A percentile compares a stretch with the other conserved stretches of the same genome.
Evolutionary conservation across 495 filamentous ascomycete species (phyloP).

Genomic region (Penicillium cinerascens): DNA sequence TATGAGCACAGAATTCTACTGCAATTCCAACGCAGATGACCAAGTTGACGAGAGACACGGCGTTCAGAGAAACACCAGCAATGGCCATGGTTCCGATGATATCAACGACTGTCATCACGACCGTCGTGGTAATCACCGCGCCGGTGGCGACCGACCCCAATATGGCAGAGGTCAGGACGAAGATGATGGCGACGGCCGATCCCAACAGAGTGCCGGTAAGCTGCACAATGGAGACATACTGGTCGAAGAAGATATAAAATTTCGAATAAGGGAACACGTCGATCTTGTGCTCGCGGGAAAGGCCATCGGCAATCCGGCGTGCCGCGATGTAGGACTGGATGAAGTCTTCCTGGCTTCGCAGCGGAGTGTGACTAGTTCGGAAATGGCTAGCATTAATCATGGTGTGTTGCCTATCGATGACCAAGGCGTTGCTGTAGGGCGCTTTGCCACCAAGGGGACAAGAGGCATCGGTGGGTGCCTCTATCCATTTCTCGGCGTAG

Average conservation of each 20-base stretch:
- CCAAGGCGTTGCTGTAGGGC: slow-evolving; percentile 79
- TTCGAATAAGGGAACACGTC: slow-evolving; percentile 92
- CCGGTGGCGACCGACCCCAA: slow-evolving; percentile 83
- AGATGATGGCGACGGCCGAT: slow-evolving; percentile 78
- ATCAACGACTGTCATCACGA: slow-evolving; percentile 90
- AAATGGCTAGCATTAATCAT: slow-evolving; percentile 83
- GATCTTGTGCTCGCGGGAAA: slow-evolving; percentile 64
- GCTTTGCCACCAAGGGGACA: slow-evolving; percentile 88
- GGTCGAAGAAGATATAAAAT: slow-evolving; percentile 98
- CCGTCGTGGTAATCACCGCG: slow-evolving; percentile 74
- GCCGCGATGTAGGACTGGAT: slow-evolving; percentile 87
- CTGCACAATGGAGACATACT: slow-evolving; percentile 80
- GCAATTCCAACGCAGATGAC: slow-evolving; percentile 94
- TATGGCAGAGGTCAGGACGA: slow-evolving; percentile 69
- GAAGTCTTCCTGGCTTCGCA: slow-evolving; percentile 87
- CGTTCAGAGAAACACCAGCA: slow-evolving; percentile 86
- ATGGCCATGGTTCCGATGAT: slow-evolving; percentile 93
- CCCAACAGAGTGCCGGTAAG: slow-evolving; percentile 76
- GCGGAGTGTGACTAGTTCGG: slow-evolving; percentile 80
- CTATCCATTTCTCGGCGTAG: slow-evolving; percentile 79
- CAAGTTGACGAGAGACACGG: slow-evolving; percentile 92
- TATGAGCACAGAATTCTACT: slow-evolving; percentile 96
- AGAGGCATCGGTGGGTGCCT: slow-evolving; percentile 70
- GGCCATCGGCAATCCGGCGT: slow-evolving; percentile 75
- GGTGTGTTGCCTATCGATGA: slow-evolving; percentile 61